A percentile compares a stretch with the other conserved stretches of the same genome.
Evolutionary conservation across 2,329 filamentous ascomycete genomes (phyloP).

Genomic region (Penicillium polonicum): DNA sequence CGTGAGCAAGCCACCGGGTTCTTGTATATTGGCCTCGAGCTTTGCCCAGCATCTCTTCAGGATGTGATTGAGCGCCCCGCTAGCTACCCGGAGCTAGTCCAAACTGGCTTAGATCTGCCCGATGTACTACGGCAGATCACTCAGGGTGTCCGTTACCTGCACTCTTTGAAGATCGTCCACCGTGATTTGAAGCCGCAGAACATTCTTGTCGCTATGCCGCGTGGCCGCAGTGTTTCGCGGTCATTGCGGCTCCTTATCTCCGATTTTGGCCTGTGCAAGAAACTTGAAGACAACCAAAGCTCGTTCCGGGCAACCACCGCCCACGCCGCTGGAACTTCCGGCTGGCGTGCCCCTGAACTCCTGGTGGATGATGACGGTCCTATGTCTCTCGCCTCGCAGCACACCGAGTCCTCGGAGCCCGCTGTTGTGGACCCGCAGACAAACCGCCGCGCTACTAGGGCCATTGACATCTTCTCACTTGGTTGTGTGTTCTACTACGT

Average conservation of each 20-base stretch:
- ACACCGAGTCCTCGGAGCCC: slow-evolving; percentile 48
- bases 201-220: slow-evolving; percentile 74
- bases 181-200: slow-evolving; percentile 97
- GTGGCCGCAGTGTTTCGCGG: slow-evolving; percentile 52
- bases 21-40: slow-evolving; percentile 91
- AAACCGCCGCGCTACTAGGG: slow-evolving; percentile 81
- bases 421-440: slow-evolving; percentile 56
- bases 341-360: slow-evolving; percentile 94
- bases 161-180: slow-evolving; percentile 91
- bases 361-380: slow-evolving; percentile 70
- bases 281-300: slow-evolving; percentile 88
- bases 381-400: slow-evolving; percentile 34
- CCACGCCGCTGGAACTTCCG: slow-evolving; percentile 87
- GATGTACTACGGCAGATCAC: slow-evolving; percentile 85
- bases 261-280: slow-evolving; percentile 97
- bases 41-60: slow-evolving; percentile 89
- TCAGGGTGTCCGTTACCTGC: slow-evolving; percentile 82
- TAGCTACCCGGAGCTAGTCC: slow-evolving; percentile 65
- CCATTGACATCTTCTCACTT: slow-evolving; percentile 96
- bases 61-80: slow-evolving; percentile 80
- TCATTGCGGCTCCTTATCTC: slow-evolving; percentile 87
- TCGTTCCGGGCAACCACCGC: slow-evolving; percentile 93
- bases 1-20: slow-evolving; percentile 87
- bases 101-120: slow-evolving; percentile 67
- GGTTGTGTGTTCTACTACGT: slow-evolving; percentile 99